A percentile compares a stretch with the other conserved stretches of the same genome.
These are phyloP conservation scores for Dalbergia oliveri DNA, from an alignment of 306 rosid species.

Conservation along the genomic window DNA sequence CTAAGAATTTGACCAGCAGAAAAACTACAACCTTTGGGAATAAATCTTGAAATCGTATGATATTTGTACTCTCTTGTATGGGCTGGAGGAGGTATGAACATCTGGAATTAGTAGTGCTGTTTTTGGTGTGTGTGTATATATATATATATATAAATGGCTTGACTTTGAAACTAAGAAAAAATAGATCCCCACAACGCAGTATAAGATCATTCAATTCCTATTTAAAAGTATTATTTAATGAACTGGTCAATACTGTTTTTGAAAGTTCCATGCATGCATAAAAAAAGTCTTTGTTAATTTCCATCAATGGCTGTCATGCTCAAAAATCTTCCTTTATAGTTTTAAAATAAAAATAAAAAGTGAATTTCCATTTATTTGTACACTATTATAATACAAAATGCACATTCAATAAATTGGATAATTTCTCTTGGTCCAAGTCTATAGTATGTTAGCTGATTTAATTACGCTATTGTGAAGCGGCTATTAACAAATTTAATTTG, in stretches of 20 bases:
- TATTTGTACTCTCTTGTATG: background rate
- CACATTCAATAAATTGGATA: background rate
- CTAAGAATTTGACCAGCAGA: background rate
- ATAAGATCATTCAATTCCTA: background rate
- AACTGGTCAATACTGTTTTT: background rate
- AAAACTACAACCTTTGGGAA: background rate
- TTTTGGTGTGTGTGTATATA: background rate
- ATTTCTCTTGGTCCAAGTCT: background rate
- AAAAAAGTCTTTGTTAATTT: background rate
- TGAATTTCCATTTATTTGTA: background rate
- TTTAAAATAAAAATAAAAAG: background rate
- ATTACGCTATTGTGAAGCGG: background rate
- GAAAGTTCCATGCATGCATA: background rate
- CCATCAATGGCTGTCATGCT: background rate
- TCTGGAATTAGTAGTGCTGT: background rate
- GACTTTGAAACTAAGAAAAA: background rate
- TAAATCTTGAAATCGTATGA: background rate
- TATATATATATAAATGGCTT: background rate
- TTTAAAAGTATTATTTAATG: background rate
- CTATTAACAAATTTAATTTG: too few relatives aligned
- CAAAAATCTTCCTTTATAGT: background rate
- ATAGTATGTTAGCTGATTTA: background rate
- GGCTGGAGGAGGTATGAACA: background rate
- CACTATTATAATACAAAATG: background rate
- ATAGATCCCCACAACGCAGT: background rate